Conservation (phyloP, 1,284 basidiomycete genomes). For the Testicularia cyperi region DNA sequence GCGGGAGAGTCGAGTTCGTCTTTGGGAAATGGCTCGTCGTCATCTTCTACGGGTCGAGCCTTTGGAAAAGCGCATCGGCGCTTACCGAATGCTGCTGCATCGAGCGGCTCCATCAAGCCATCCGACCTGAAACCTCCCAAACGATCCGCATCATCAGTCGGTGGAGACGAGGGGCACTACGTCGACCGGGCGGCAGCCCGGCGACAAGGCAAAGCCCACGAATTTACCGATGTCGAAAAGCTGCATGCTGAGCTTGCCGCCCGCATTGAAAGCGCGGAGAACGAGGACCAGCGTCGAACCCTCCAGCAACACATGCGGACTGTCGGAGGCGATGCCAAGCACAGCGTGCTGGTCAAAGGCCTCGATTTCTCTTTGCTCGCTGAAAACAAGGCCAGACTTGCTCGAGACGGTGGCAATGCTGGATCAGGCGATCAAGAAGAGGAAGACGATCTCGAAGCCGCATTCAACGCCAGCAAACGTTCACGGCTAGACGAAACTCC, state of each 20-base stretch:
- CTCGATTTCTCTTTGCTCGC: constrained; percentile 82
- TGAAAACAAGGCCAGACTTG: constrained; percentile 71
- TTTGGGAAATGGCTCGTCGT: neutral
- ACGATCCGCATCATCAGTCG: neutral
- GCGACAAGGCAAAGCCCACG: constrained; percentile 10
- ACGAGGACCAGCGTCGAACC: constrained; percentile 64
- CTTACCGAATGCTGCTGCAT: neutral
- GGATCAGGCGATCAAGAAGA: constrained; percentile 68
- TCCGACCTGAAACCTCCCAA: constrained; percentile 22
- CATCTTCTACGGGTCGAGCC: neutral
- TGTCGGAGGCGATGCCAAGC: constrained; percentile 82
- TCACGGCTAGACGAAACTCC: no score
- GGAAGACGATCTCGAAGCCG: constrained; percentile 75
- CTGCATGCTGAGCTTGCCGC: constrained; percentile 77
- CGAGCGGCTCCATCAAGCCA: constrained; percentile 4
- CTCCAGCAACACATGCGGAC: constrained; percentile 76
- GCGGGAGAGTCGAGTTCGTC: constrained; percentile 10
- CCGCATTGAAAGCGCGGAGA: constrained; percentile 64
- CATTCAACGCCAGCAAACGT: constrained; percentile 67
- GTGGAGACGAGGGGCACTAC: constrained; percentile 11
- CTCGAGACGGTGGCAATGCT: constrained; percentile 47
- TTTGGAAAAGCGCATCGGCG: constrained; percentile 25
- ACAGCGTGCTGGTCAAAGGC: constrained; percentile 85
- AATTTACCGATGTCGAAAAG: constrained; percentile 69
- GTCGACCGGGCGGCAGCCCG: constrained; percentile 38